Conservation (phyloP, 345 rosid genomes). For the rapeseed (Brassica napus) region Da-Ae NC_063446.1:70714001-70714500, state of each 20-base stretch:
- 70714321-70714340: slow-evolving; percentile 17
- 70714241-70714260: neutral
- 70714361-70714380: neutral
- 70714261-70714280: slow-evolving; percentile 20
- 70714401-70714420: slow-evolving; percentile 15
- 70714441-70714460: neutral
- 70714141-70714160: slow-evolving; percentile 29
- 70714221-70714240: slow-evolving; percentile 23
- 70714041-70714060: slow-evolving; percentile 1
- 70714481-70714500: neutral
- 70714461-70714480: slow-evolving; percentile 31
- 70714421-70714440: neutral
- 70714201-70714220: slow-evolving; percentile 12
- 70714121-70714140: slow-evolving; percentile 19
- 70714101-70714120: slow-evolving; percentile 40
- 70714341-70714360: neutral
- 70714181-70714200: slow-evolving; percentile 23
- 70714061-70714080: slow-evolving; percentile 35
- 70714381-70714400: neutral
- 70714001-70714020: neutral
- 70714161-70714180: slow-evolving; percentile 26
- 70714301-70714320: neutral
- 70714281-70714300: slow-evolving; percentile 54
- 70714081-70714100: slow-evolving; percentile 39
- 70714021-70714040: neutral